Base-by-base conservation (phyloP, 768 basidiomycete species). In the Cystobasidium tubakii region DNA sequence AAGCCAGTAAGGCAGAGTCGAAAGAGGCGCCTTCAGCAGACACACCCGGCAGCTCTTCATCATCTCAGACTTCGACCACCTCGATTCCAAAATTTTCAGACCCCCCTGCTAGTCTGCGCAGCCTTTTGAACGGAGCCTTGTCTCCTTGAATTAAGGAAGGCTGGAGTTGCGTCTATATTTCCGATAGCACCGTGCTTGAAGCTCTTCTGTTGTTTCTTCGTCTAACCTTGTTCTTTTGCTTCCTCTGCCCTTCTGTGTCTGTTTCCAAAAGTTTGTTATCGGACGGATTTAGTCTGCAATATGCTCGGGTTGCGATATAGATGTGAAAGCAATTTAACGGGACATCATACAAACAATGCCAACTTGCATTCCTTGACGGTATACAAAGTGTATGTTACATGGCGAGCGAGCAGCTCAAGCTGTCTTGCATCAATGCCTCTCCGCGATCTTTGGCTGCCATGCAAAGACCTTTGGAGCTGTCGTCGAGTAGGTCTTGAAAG, bases 401-500 rank as follows among this genome's bases (percentile, higher is more conserved):
- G 21, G 15, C n/a, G 46, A 4, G 4, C n/a, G n/a, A 21, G 7
- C n/a, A 12, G 21, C 7, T n/a, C 46, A 50, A 15, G 21, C 46
- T 12, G 21, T 23, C 23, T 12, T 19, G 29, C 57, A 62, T 60
- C 57, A 71, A 2, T 71, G 31, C 15, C 69, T 53, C 15, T 55
- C 15, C 19, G 69, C 31, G 54, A 71, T 39, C 69, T 71, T 71
- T 55, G 69, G 69, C 27, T 71, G 33, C 69, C 69, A 71, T 55
- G 69, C 69, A 19, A 29, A 23, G 15, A 71, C 17, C 42, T 71
- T 71, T 2, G 69, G 69, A 29, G 69, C 69, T 71, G 55, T 71
- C 55, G 69, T 71, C 25, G 50, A 55, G 54, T 71, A 71, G 39
- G 54, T 71, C 69, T 55, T 71, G 69, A 34, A 57, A 36, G 69